Evolutionary conservation across 2,329 filamentous ascomycete species (phyloP).

Genomic region (Aspergillus calidoustus): DNA sequence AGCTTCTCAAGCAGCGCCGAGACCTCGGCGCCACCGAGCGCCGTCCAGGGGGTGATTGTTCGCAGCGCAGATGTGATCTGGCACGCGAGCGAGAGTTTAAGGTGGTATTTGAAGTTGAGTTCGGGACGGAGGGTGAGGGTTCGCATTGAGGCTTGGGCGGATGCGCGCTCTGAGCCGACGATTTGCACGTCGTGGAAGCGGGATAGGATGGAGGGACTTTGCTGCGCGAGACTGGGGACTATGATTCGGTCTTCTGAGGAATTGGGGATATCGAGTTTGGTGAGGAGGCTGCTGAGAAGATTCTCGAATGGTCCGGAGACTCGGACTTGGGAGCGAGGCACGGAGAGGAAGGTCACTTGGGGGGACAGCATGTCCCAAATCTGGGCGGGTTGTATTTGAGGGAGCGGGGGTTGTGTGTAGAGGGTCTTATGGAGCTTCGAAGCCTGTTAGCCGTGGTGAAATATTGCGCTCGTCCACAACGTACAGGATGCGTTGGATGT

Average conservation of each 20-base stretch:
- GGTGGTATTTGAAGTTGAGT: constrained; percentile 23
- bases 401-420: constrained; percentile 19
- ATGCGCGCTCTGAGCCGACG: constrained; percentile 20
- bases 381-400: constrained; percentile 16
- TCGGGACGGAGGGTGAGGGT: constrained; percentile 27
- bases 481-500: constrained; percentile 28
- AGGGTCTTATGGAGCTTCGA: constrained; percentile 23
- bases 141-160: constrained; percentile 29
- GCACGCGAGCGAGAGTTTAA: constrained; percentile 30
- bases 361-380: constrained; percentile 25
- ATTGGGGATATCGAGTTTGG: constrained; percentile 19
- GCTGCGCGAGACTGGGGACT: constrained; percentile 26
- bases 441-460: neutral
- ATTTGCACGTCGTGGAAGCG: constrained; percentile 22
- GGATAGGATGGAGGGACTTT: constrained; percentile 23
- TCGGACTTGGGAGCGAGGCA: constrained; percentile 20
- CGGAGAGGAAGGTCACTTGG: constrained; percentile 24
- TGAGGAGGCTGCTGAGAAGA: constrained; percentile 22
- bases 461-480: neutral
- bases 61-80: constrained; percentile 30
- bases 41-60: constrained; percentile 28
- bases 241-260: constrained; percentile 9
- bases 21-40: constrained; percentile 18
- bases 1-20: constrained; percentile 23
- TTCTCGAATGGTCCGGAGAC: constrained; percentile 26